Percentiles rank a stretch among this genome's conserved stretches.
Evolutionary conservation across 257 asterid genomes (phyloP).

Genomic region (Lavandula angustifolia): DNA sequence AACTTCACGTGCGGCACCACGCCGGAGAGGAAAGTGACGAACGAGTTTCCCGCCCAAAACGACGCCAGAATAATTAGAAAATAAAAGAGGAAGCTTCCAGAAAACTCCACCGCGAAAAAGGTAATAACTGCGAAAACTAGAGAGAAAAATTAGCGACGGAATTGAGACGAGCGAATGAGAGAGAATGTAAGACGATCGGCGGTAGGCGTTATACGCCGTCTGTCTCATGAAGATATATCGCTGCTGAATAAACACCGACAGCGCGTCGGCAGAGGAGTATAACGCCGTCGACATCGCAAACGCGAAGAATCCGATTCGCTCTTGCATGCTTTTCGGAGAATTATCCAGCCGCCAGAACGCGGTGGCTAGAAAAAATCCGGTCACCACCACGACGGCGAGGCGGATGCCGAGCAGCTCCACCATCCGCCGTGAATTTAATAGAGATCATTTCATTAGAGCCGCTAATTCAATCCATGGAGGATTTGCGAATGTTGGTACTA

Average conservation of each 20-base stretch:
- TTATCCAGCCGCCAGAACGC: constrained; percentile 66
- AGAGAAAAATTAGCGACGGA: constrained; percentile 49
- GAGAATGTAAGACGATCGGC: constrained; percentile 64
- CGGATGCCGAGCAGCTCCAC: constrained; percentile 66
- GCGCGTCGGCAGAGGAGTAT: constrained; percentile 76
- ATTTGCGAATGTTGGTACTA: constrained; percentile 63
- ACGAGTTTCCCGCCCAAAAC: constrained; percentile 77
- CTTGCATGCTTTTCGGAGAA: constrained; percentile 68
- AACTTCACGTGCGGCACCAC: constrained; percentile 73
- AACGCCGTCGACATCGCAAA: constrained; percentile 75
- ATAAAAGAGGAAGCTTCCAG: constrained; percentile 65
- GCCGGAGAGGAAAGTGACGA: constrained; percentile 72
- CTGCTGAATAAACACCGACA: constrained; percentile 72
- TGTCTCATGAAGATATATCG: constrained; percentile 74
- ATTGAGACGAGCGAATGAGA: constrained; percentile 57
- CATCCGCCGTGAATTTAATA: constrained; percentile 55
- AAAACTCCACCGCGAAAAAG: constrained; percentile 64
- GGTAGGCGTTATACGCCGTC: constrained; percentile 63
- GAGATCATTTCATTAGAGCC: constrained; percentile 49
- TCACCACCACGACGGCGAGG: constrained; percentile 50
- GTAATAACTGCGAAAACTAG: constrained; percentile 52
- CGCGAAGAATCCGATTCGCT: constrained; percentile 70
- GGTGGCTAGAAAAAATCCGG: constrained; percentile 75
- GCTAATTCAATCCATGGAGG: constrained; percentile 59
- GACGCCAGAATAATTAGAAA: constrained; percentile 55